Percentiles rank a stretch among this genome's conserved stretches.
phyloP scores from a whole-genome alignment of 2,329 filamentous ascomycete species.

The Talaromyces amestolkiae region DNA sequence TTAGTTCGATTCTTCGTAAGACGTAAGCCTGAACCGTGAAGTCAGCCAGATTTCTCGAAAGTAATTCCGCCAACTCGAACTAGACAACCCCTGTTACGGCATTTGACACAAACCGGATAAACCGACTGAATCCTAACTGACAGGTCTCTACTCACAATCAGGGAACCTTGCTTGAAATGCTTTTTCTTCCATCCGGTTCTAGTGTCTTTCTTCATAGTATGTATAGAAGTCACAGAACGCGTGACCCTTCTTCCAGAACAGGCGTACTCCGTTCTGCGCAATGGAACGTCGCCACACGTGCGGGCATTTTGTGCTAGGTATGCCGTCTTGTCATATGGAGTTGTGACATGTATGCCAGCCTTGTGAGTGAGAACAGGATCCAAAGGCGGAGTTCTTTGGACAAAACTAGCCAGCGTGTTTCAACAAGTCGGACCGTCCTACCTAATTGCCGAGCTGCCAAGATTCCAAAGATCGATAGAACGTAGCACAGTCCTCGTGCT shows the following conservation, averaged over 20 bases:
- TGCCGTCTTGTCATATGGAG: background rate
- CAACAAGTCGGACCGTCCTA: background rate
- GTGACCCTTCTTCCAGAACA: background rate
- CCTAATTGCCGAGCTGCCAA: background rate
- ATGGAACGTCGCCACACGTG: background rate
- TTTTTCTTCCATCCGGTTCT: background rate
- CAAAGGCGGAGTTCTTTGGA: background rate
- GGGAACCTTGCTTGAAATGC: background rate
- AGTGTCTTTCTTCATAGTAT: background rate
- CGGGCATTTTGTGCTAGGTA: background rate
- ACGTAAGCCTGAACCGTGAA: background rate
- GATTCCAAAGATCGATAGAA: background rate
- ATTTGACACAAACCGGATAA: background rate
- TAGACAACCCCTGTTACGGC: background rate
- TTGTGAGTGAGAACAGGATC: background rate
- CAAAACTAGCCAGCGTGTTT: background rate
- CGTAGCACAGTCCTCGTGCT: background rate
- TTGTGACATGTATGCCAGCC: background rate
- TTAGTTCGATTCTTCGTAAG: background rate
- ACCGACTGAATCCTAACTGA: background rate
- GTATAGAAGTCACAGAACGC: too few species aligned
- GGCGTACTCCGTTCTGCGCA: background rate
- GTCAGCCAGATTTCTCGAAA: background rate
- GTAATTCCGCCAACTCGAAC: background rate
- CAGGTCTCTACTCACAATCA: background rate